phyloP scores from a whole-genome alignment of 1,284 basidiomycete species.

The Cutaneotrichosporon cyanovorans region DNA sequence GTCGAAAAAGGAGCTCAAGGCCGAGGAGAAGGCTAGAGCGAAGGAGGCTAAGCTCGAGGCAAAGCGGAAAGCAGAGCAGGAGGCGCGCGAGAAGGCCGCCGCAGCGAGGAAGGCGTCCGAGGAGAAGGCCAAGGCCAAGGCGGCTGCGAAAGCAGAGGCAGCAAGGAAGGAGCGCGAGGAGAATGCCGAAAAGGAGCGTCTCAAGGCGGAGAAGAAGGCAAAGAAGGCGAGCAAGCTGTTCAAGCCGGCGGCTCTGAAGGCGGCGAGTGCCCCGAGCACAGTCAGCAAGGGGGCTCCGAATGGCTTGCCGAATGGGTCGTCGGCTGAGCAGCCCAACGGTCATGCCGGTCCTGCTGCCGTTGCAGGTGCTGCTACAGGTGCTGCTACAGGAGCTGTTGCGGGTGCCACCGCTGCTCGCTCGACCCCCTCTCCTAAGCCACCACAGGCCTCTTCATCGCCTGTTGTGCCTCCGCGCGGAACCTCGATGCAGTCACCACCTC shows the following conservation, averaged over 20 bases:
- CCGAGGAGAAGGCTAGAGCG: slow-evolving; percentile 50
- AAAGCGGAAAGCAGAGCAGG: slow-evolving; percentile 12
- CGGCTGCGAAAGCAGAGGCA: slow-evolving; percentile 11
- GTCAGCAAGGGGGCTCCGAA: too few relatives aligned
- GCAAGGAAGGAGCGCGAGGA: not conserved
- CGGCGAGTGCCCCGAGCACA: not conserved
- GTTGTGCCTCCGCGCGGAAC: too few relatives aligned
- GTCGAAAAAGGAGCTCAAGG: slow-evolving; percentile 67
- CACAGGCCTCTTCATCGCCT: not conserved
- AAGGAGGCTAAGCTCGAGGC: slow-evolving; percentile 12
- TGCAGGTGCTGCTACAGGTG: not conserved
- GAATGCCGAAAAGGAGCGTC: slow-evolving; percentile 15
- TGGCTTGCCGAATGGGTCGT: too few relatives aligned
- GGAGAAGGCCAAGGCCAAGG: slow-evolving; percentile 13
- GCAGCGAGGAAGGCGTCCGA: slow-evolving; percentile 13
- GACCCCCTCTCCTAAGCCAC: not conserved
- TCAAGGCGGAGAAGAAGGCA: slow-evolving; percentile 13
- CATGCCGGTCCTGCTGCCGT: not conserved
- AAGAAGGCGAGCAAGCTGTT: slow-evolving; percentile 3
- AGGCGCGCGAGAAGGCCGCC: slow-evolving; percentile 14
- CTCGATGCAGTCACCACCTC: too few relatives aligned
- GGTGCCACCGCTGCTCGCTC: not conserved
- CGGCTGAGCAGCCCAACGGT: too few relatives aligned
- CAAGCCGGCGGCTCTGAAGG: not conserved
- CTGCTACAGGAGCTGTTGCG: not conserved